A percentile compares a stretch with the other conserved stretches of the same genome.
Evolutionary conservation across 2,329 filamentous ascomycete genomes (phyloP).

Genomic region (Cladorrhinum sp.): DNA sequence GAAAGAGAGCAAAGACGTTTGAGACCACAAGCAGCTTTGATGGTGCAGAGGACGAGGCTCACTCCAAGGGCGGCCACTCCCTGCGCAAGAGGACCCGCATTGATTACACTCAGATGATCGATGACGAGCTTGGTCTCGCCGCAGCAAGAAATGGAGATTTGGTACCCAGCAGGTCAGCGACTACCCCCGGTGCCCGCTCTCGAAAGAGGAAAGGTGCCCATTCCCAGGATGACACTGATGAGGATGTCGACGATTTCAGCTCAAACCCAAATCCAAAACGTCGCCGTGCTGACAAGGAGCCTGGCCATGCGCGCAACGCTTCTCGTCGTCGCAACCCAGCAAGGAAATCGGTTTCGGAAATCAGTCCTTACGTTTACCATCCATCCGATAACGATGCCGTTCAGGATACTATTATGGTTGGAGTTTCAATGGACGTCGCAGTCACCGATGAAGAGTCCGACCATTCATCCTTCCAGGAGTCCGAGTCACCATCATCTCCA

Average conservation of each 20-base stretch:
- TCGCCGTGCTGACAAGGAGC: conserved; percentile 30
- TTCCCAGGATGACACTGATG: conserved; percentile 26
- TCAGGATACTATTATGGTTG: conserved; percentile 57
- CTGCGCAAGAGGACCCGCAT: conserved; percentile 55
- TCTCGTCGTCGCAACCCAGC: conserved; percentile 40
- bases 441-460: conserved; percentile 32
- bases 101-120: conserved; percentile 56
- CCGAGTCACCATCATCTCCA: conserved; percentile 19
- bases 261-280: conserved; percentile 37
- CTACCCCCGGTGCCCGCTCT: conserved; percentile 30
- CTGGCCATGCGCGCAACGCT: conserved; percentile 25
- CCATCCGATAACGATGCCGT: conserved; percentile 43
- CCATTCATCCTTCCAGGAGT: conserved; percentile 20
- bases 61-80: conserved; percentile 56
- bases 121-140: conserved; percentile 33
- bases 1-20: conserved; percentile 44
- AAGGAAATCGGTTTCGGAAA: conserved; percentile 35
- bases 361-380: conserved; percentile 34
- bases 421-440: conserved; percentile 38
- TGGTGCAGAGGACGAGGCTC: conserved; percentile 44
- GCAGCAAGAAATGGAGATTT: conserved; percentile 24
- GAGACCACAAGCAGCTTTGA: conserved; percentile 32
- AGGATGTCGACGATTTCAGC: conserved; percentile 35
- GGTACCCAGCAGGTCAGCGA: conserved; percentile 20
- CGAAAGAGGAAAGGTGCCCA: conserved; percentile 37